phyloP scores from a whole-genome alignment of 441 rosid species.

The Syzygium syzygioides region DNA sequence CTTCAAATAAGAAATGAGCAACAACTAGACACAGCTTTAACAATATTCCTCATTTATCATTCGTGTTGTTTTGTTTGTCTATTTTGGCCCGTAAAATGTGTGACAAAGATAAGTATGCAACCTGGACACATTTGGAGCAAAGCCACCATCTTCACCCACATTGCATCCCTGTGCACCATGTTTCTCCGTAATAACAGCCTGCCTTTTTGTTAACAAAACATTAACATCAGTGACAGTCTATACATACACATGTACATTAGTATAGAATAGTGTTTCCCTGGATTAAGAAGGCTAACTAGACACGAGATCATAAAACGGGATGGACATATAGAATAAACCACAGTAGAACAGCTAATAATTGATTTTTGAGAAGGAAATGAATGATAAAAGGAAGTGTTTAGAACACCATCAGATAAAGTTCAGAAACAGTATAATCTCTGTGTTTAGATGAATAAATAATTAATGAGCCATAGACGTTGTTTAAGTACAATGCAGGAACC shows the following conservation, averaged over 20 bases:
- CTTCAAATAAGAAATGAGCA: background rate
- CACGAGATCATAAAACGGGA: background rate
- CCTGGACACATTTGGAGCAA: slow-evolving; percentile 93
- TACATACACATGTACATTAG: background rate
- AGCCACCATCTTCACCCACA: slow-evolving; percentile 96
- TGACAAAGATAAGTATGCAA: slow-evolving; percentile 12
- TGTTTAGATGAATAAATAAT: background rate
- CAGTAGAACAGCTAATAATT: background rate
- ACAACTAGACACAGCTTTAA: background rate
- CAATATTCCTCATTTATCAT: background rate
- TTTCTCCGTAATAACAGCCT: slow-evolving; percentile 91
- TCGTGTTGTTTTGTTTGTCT: background rate
- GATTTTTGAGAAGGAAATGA: background rate
- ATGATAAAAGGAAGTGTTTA: background rate
- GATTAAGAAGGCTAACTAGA: background rate
- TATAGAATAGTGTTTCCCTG: background rate
- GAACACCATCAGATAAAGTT: background rate
- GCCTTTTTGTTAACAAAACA: slow-evolving; percentile 32
- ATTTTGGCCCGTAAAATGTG: background rate
- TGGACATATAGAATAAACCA: background rate
- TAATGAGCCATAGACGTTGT: background rate
- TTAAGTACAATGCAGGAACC: background rate
- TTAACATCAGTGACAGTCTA: slow-evolving; percentile 14
- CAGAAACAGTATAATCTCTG: background rate
- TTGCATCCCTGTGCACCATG: slow-evolving; percentile 71